phyloP scores from a whole-genome alignment of 2,329 filamentous ascomycete species.

The Xylariaceae sp. region DNA sequence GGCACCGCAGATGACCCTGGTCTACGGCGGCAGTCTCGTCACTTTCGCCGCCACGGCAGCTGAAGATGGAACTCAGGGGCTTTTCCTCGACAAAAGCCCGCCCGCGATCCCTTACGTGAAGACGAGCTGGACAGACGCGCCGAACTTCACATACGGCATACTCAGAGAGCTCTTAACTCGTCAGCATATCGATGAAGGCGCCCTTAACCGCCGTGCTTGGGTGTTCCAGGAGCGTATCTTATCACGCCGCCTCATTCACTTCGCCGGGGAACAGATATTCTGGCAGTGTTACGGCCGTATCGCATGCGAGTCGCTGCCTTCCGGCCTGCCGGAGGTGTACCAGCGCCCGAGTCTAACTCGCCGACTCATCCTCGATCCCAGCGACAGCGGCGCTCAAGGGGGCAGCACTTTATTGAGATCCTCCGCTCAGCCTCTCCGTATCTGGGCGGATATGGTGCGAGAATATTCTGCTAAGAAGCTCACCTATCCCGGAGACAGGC shows the following conservation, averaged over 20 bases:
- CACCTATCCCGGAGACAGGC: constrained; percentile 6
- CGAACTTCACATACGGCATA: constrained; percentile 20
- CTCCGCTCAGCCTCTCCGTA: constrained; percentile 8
- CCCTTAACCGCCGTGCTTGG: constrained; percentile 29
- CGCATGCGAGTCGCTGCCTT: constrained; percentile 28
- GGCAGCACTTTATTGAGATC: constrained; percentile 6
- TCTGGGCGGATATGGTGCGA: too few species aligned
- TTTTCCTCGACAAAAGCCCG: constrained; percentile 12
- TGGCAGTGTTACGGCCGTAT: constrained; percentile 31
- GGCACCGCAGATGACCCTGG: background rate
- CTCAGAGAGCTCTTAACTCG: constrained; percentile 26
- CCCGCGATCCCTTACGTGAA: constrained; percentile 3
- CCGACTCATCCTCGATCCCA: constrained; percentile 22
- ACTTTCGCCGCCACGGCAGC: constrained; percentile 1
- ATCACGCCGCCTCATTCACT: constrained; percentile 29
- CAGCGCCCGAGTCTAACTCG: constrained; percentile 16
- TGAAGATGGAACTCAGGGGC: constrained; percentile 6
- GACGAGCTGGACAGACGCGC: background rate
- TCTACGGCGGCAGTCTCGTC: background rate
- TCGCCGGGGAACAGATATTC: constrained; percentile 27
- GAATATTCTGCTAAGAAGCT: constrained; percentile 7
- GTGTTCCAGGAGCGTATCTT: constrained; percentile 32
- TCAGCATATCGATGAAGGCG: constrained; percentile 24
- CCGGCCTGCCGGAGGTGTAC: too few species aligned
- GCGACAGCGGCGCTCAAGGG: constrained; percentile 4